Percentiles rank a stretch among this genome's conserved stretches.
These are phyloP conservation scores for Fusarium sp. DNA, from an alignment of 2,329 filamentous ascomycete species.

Conservation along the genomic window DNA sequence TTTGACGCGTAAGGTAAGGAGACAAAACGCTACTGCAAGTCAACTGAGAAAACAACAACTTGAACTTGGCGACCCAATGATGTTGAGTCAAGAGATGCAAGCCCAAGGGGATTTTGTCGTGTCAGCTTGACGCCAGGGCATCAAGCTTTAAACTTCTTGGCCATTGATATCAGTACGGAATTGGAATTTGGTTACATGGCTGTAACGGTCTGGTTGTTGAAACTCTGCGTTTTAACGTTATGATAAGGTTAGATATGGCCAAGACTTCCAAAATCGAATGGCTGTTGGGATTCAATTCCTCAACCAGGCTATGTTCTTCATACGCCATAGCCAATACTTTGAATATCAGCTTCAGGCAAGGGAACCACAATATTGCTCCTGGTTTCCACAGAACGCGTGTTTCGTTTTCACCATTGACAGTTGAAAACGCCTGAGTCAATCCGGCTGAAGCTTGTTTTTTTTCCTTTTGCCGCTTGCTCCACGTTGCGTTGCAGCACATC, in stretches of 20 bases:
- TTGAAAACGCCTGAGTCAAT: constrained; percentile 6
- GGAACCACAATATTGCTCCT: constrained; percentile 6
- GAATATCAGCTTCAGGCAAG: not conserved
- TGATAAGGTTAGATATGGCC: not conserved
- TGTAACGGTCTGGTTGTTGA: not conserved
- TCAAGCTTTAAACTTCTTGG: constrained; percentile 9
- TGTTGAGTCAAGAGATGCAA: constrained; percentile 3
- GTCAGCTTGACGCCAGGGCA: constrained; percentile 9
- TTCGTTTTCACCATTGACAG: constrained; percentile 5
- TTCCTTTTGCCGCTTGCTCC: constrained; percentile 29
- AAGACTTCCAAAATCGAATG: not conserved
- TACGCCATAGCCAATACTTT: not conserved
- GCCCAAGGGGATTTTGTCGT: not conserved
- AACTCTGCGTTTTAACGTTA: not conserved
- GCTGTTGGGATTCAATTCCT: not conserved
- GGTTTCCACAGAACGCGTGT: constrained; percentile 28
- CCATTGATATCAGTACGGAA: not conserved
- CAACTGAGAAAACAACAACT: constrained; percentile 10
- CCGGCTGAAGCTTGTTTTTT: constrained; percentile 28
- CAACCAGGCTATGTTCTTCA: not conserved
- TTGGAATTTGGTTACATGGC: not conserved
- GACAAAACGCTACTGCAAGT: constrained; percentile 15
- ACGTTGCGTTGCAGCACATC: constrained; percentile 24
- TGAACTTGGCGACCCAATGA: constrained; percentile 8
- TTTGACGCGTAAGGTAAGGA: constrained; percentile 28